Evolutionary conservation across 495 filamentous ascomycete genomes (phyloP).

Genomic region (Monascus purpureus): DNA sequence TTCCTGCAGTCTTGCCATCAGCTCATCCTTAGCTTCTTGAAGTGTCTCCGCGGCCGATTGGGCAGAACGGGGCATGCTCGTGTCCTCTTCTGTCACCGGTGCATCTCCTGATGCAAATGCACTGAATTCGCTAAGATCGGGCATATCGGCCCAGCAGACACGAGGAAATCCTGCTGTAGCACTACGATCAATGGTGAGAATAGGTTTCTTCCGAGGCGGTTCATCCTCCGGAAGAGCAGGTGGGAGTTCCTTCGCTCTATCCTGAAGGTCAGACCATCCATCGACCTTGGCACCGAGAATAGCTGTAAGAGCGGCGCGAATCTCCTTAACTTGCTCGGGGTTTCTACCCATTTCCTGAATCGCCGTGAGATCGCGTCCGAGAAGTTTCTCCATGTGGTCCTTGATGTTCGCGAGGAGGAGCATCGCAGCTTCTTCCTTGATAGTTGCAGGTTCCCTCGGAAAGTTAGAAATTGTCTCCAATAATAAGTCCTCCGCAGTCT

Average conservation of each 20-base stretch:
- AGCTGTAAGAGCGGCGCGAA: constrained; percentile 30
- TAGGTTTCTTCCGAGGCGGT: constrained; percentile 26
- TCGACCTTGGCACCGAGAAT: constrained; percentile 35
- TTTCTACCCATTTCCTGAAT: constrained; percentile 37
- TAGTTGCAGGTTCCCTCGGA: constrained; percentile 31
- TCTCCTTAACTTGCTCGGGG: constrained; percentile 34
- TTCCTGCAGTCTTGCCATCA: constrained; percentile 42
- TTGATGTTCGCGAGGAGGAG: constrained; percentile 36
- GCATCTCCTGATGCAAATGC: constrained; percentile 20
- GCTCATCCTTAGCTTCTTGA: constrained; percentile 42
- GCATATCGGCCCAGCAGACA: constrained; percentile 33
- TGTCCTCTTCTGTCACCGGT: constrained; percentile 32
- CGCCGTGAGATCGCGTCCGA: constrained; percentile 29
- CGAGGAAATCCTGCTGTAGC: constrained; percentile 29
- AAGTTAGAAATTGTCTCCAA: constrained; percentile 35
- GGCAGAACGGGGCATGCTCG: constrained; percentile 36
- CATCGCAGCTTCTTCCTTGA: constrained; percentile 37
- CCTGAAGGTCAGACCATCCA: constrained; percentile 33
- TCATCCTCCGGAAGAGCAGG: constrained; percentile 27
- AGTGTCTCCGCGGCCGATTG: constrained; percentile 39
- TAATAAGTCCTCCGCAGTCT: constrained; percentile 32
- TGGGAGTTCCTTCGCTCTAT: constrained; percentile 26
- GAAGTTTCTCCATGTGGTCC: constrained; percentile 36
- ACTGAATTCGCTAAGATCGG: constrained; percentile 29
- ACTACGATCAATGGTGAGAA: constrained; percentile 32